Evolutionary conservation across 208 protist species (phyloP).

Genomic region (Leishmania mexicana): DNA sequence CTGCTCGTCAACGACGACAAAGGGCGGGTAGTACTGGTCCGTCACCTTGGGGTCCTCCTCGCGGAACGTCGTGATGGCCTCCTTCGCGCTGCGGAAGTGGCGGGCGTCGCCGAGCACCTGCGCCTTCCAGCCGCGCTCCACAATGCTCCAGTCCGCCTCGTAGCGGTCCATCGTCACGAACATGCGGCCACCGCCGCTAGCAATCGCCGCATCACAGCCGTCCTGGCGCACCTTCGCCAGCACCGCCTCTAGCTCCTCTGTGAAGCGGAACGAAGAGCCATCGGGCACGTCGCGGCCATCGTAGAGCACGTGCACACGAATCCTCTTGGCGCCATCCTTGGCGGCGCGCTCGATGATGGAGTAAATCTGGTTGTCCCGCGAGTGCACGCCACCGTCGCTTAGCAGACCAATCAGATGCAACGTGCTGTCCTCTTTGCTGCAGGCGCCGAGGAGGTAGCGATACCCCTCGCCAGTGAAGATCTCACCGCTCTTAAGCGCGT

Average conservation of each 20-base stretch:
- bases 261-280: conserved; percentile 91
- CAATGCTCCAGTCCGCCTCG: conserved; percentile 95
- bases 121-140: conserved; percentile 93
- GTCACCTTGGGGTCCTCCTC: conserved; percentile 78
- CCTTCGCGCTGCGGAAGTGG: conserved; percentile 79
- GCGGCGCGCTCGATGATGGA: conserved; percentile 88
- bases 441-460: conserved; percentile 87
- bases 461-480: conserved; percentile 92
- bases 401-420: conserved; percentile 94
- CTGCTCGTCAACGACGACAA: conserved; percentile 75
- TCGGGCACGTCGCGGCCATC: conserved; percentile 96
- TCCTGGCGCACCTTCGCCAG: conserved; percentile 70
- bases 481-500: conserved; percentile 76
- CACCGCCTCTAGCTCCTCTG: conserved; percentile 88
- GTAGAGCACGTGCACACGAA: conserved; percentile 93
- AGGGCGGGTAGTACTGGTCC: conserved; percentile 95
- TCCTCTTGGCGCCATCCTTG: conserved; percentile 79
- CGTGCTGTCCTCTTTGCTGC: conserved; percentile 71
- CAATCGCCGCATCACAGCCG: conserved; percentile 90
- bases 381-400: conserved; percentile 95
- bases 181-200: conserved; percentile 95
- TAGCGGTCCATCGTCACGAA: conserved; percentile 97
- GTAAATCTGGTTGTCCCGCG: conserved; percentile 91
- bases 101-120: conserved; percentile 94
- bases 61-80: conserved; percentile 91